Evolutionary conservation across 129 eudicot species (phyloP).

Genomic region (Solidago caesia): DNA sequence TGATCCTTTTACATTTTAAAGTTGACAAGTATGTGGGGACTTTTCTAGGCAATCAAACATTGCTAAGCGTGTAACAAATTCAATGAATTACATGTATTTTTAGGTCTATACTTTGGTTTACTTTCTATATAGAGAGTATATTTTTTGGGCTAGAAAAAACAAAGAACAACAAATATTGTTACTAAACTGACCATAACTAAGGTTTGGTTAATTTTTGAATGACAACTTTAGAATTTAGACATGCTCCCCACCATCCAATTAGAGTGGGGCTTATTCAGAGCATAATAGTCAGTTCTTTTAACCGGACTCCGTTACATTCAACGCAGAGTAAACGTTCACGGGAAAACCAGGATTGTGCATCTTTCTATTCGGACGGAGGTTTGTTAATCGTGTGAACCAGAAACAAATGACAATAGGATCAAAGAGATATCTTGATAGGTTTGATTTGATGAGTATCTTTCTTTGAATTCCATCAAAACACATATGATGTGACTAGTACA

Average conservation of each 20-base stretch:
- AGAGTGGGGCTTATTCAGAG: too few species aligned
- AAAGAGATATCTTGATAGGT: constrained; percentile 14
- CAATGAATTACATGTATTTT: neutral
- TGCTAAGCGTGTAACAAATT: neutral
- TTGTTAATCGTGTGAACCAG: neutral
- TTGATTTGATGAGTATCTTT: constrained; percentile 12
- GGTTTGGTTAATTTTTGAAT: too few species aligned
- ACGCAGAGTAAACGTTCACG: too few species aligned
- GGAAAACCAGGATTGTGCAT: too few species aligned
- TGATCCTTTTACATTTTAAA: constrained; percentile 18
- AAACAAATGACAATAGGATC: neutral
- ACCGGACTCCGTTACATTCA: too few species aligned
- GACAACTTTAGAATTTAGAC: too few species aligned
- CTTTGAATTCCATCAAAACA: neutral
- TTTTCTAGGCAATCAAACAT: constrained; percentile 10
- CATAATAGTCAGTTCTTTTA: too few species aligned
- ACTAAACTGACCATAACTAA: neutral
- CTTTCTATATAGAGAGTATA: neutral
- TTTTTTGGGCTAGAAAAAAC: neutral
- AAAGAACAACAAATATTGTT: neutral
- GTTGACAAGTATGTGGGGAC: constrained; percentile 21
- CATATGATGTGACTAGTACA: neutral
- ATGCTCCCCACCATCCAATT: too few species aligned
- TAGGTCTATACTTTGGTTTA: neutral
- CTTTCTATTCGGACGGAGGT: too few species aligned